A percentile compares a stretch with the other conserved stretches of the same genome.
Conservation (phyloP, 768 basidiomycete genomes). For the Boletus speciosus region DNA sequence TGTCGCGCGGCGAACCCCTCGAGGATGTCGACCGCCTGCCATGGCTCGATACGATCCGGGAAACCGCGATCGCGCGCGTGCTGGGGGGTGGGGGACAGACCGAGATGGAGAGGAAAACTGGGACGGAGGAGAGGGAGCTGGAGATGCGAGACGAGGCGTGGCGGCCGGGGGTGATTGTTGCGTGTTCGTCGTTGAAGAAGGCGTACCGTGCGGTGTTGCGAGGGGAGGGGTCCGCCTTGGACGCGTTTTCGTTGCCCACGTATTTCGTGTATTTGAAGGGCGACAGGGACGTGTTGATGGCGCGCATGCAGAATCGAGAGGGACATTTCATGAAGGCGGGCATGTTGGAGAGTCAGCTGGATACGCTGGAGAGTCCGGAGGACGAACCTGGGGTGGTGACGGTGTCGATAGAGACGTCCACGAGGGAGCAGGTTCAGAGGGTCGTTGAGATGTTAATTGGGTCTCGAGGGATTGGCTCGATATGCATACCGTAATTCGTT, state of each 20-base stretch:
- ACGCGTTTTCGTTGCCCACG: conserved; percentile 43
- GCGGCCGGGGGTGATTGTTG: conserved; percentile 64
- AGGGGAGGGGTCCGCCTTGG: conserved; percentile 25
- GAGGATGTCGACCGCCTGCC: conserved; percentile 80
- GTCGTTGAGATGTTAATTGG: conserved; percentile 25
- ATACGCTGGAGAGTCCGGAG: conserved; percentile 64
- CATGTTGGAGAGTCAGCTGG: conserved; percentile 80
- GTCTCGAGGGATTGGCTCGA: background rate
- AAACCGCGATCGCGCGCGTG: conserved; percentile 43
- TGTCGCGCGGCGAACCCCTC: conserved; percentile 72
- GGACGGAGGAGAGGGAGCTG: no score
- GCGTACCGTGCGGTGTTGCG: conserved; percentile 81
- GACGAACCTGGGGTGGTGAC: conserved; percentile 66
- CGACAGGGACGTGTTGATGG: conserved; percentile 47
- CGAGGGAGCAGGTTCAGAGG: conserved; percentile 50
- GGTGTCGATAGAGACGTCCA: conserved; percentile 51
- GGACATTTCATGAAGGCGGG: conserved; percentile 82
- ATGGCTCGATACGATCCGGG: conserved; percentile 76
- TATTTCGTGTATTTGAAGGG: conserved; percentile 83
- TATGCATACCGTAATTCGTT: no score
- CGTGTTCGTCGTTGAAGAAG: conserved; percentile 81
- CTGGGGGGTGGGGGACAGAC: background rate
- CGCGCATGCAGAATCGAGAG: conserved; percentile 58
- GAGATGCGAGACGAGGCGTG: background rate
- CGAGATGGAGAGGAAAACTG: background rate